These are phyloP conservation scores for Urochloa ruziziensis DNA, from an alignment of 176 grass and related monocot genomes.

Conservation along the genomic window DNA sequence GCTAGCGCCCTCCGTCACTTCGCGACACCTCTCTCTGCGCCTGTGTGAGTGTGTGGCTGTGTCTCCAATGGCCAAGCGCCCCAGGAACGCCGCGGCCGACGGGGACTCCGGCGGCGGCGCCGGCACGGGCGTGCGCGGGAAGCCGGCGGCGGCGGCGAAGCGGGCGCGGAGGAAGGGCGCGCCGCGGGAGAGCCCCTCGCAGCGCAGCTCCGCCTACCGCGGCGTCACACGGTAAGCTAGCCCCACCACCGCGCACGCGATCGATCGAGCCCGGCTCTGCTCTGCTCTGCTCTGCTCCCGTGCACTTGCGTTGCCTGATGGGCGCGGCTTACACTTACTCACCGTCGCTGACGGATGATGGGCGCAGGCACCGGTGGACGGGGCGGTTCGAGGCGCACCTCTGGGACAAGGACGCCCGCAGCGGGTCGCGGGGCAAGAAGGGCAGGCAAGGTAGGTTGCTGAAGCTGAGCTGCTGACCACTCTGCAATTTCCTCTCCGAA, in stretches of 20 bases:
- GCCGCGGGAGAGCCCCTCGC: slow-evolving; percentile 42
- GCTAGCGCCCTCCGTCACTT: not conserved
- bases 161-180: slow-evolving; percentile 54
- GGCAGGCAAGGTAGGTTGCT: slow-evolving; percentile 60
- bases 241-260: too few species aligned
- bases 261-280: too few species aligned
- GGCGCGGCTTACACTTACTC: too few species aligned
- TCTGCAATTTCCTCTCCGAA: not conserved
- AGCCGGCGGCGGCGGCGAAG: slow-evolving; percentile 36
- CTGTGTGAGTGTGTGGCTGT: too few species aligned
- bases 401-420: slow-evolving; percentile 79
- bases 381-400: slow-evolving; percentile 91
- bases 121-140: not conserved
- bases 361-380: slow-evolving; percentile 75
- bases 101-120: not conserved
- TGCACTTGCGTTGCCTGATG: not conserved
- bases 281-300: too few species aligned
- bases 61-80: slow-evolving; percentile 36
- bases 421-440: slow-evolving; percentile 65
- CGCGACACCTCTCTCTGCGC: not conserved
- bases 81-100: not conserved
- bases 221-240: slow-evolving; percentile 60
- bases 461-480: not conserved
- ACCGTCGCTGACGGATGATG: too few species aligned
- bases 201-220: slow-evolving; percentile 70